These are phyloP conservation scores for Psilocybe cyanescens DNA, from an alignment of 768 basidiomycete genomes.

Conservation along the genomic window DNA sequence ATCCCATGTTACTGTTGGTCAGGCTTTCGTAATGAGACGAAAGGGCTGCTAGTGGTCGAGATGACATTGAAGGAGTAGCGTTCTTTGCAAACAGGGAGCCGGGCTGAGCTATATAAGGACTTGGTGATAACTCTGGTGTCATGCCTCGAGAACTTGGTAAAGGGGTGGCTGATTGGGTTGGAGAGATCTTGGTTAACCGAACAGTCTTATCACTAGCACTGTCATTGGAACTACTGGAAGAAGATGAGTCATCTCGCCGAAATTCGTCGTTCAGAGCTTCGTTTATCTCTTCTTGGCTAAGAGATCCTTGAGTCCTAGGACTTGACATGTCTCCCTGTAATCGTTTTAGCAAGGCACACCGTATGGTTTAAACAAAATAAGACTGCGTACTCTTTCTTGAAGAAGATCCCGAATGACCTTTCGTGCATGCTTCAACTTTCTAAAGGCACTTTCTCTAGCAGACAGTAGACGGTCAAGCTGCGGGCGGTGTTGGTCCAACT, in stretches of 20 bases:
- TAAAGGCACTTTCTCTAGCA: conserved; percentile 35
- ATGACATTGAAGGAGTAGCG: not conserved
- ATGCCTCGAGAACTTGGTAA: no score
- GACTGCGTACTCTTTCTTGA: conserved; percentile 40
- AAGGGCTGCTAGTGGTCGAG: not conserved
- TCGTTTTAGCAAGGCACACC: not conserved
- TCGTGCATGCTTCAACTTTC: conserved; percentile 38
- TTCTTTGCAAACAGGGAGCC: not conserved
- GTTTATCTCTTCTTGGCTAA: conserved; percentile 27
- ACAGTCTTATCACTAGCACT: conserved; percentile 27
- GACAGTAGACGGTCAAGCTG: conserved; percentile 35
- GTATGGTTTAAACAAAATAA: not conserved
- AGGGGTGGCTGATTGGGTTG: not conserved
- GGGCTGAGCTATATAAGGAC: no score
- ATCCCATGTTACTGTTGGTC: not conserved
- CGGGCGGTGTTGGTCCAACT: conserved; percentile 27
- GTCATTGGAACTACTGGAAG: conserved; percentile 16
- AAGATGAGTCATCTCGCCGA: conserved; percentile 11
- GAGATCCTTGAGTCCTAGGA: conserved; percentile 12
- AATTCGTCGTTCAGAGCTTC: conserved; percentile 28
- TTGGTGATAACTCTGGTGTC: no score
- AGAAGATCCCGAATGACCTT: conserved; percentile 46
- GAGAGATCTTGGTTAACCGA: conserved; percentile 15
- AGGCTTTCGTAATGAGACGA: not conserved
- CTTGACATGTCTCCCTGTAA: conserved; percentile 27